Evolutionary conservation across 352 stramenopile genomes (phyloP).

Genomic region (Saprolegnia diclina): DNA sequence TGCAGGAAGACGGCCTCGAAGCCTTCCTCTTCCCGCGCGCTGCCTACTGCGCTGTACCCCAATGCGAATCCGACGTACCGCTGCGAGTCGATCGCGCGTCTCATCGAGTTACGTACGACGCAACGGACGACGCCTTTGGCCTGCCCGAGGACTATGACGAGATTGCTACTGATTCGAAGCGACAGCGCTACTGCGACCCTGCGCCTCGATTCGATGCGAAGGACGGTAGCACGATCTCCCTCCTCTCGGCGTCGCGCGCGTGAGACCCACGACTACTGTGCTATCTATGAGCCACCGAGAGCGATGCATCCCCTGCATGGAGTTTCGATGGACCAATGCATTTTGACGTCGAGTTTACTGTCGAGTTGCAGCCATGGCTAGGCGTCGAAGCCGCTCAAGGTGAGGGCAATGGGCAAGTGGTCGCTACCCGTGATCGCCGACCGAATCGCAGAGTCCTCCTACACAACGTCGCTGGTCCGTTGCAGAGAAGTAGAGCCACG

Average conservation of each 20-base stretch:
- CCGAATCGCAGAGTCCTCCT: constrained; percentile 59
- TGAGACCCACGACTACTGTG: neutral
- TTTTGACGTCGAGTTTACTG: no score
- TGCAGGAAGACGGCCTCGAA: neutral
- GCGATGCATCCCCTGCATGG: no score
- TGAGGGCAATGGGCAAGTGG: constrained; percentile 65
- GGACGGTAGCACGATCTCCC: neutral
- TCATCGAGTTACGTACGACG: no score
- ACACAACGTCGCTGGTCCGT: constrained; percentile 18
- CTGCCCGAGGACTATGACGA: neutral
- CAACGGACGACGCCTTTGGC: neutral
- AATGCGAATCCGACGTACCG: neutral
- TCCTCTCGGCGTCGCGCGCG: neutral
- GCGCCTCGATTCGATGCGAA: no score
- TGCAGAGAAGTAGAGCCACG: neutral
- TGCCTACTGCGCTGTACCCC: neutral
- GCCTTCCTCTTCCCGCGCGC: neutral
- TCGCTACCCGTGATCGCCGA: constrained; percentile 61
- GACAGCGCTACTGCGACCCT: neutral
- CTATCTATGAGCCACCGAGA: neutral
- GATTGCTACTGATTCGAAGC: neutral
- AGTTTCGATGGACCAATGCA: no score
- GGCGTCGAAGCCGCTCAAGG: neutral
- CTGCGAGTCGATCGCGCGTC: no score
- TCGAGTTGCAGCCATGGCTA: no score